phyloP scores from a whole-genome alignment of 2,329 filamentous ascomycete species.

The Aureobasidium lini region DNA sequence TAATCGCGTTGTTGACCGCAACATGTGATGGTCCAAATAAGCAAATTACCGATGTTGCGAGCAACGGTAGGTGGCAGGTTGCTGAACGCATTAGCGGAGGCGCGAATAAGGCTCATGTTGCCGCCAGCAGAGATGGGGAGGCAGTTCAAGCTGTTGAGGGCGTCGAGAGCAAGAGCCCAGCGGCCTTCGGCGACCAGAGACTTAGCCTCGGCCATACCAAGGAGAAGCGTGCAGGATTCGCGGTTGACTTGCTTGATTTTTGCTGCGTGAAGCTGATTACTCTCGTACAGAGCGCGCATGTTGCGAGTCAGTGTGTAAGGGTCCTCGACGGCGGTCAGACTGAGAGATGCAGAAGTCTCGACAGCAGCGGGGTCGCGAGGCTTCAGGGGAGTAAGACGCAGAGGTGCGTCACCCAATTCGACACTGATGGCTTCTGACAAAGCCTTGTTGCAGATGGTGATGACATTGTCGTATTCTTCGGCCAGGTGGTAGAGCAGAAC shows the following conservation, averaged over 20 bases:
- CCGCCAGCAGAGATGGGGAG: constrained; percentile 70
- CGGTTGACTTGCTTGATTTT: constrained; percentile 53
- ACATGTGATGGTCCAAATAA: constrained; percentile 89
- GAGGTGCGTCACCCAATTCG: constrained; percentile 73
- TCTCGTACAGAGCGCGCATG: constrained; percentile 56
- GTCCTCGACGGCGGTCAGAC: constrained; percentile 60
- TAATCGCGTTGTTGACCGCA: constrained; percentile 71
- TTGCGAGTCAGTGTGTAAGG: constrained; percentile 55
- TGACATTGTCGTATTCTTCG: constrained; percentile 91
- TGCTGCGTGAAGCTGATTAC: constrained; percentile 52
- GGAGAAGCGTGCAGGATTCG: constrained; percentile 51
- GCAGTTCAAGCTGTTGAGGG: constrained; percentile 47
- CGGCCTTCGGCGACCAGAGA: constrained; percentile 49
- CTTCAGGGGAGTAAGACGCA: constrained; percentile 73
- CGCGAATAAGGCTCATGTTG: constrained; percentile 71
- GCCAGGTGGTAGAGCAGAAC: constrained; percentile 92
- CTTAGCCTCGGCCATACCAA: constrained; percentile 56
- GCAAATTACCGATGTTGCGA: constrained; percentile 79
- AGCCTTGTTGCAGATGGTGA: constrained; percentile 79
- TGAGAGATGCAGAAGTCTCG: constrained; percentile 39
- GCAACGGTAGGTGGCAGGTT: constrained; percentile 72
- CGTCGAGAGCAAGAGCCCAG: constrained; percentile 57
- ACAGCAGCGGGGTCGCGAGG: constrained; percentile 46
- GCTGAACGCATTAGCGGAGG: constrained; percentile 72
- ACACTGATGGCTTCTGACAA: constrained; percentile 83